A percentile compares a stretch with the other conserved stretches of the same genome.
Evolutionary conservation across 2,329 filamentous ascomycete species (phyloP).

Genomic region (Stachybotrys chlorohalonatus): DNA sequence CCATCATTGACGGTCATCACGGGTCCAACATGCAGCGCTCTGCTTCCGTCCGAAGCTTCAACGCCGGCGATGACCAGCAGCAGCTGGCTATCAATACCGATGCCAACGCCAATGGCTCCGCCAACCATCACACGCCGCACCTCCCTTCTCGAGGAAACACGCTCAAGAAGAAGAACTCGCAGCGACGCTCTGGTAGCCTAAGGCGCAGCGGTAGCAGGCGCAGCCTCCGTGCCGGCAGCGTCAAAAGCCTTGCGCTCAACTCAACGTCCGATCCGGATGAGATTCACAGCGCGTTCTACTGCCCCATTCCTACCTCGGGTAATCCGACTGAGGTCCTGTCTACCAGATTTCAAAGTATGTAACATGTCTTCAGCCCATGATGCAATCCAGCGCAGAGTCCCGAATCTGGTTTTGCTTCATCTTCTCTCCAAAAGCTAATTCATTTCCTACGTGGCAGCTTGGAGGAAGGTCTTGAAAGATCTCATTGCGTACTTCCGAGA

Average conservation of each 20-base stretch:
- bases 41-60: slow-evolving; percentile 47
- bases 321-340: slow-evolving; percentile 83
- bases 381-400: background rate
- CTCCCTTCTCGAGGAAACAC: slow-evolving; percentile 53
- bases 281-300: slow-evolving; percentile 76
- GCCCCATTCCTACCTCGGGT: slow-evolving; percentile 79
- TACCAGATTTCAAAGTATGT: slow-evolving; percentile 76
- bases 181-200: slow-evolving; percentile 65
- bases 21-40: slow-evolving; percentile 46
- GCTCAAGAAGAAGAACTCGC: slow-evolving; percentile 77
- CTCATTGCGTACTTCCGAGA: slow-evolving; percentile 91
- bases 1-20: slow-evolving; percentile 44
- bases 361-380: background rate
- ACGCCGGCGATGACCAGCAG: slow-evolving; percentile 32
- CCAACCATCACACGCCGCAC: slow-evolving; percentile 12
- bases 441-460: slow-evolving; percentile 46
- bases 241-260: slow-evolving; percentile 68
- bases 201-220: slow-evolving; percentile 72
- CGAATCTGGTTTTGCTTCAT: background rate
- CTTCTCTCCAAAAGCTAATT: slow-evolving; percentile 1
- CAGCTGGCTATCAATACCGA: background rate
- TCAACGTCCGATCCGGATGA: slow-evolving; percentile 60
- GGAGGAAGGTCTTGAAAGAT: slow-evolving; percentile 92
- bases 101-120: background rate
- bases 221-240: slow-evolving; percentile 78